A percentile compares a stretch with the other conserved stretches of the same genome.
phyloP scores from a whole-genome alignment of 2,329 filamentous ascomycete genomes.

The Colletotrichum sp. region DNA sequence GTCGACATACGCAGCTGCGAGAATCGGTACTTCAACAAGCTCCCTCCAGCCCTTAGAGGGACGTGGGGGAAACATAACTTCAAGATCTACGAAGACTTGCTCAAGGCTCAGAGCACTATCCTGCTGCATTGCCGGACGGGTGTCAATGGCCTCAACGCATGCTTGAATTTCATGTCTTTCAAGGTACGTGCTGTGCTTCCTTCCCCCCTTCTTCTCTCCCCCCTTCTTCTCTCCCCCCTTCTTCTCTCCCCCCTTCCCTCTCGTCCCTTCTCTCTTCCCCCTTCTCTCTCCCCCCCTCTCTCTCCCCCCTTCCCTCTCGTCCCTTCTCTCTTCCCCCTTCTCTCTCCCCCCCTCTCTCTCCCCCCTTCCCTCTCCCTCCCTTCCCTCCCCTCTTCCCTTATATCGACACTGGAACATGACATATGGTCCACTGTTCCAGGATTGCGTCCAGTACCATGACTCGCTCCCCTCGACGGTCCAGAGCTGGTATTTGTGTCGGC shows the following conservation, averaged over 20 bases:
- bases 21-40: neutral
- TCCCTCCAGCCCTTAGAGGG: neutral
- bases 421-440: conserved; percentile 56
- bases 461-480: conserved; percentile 57
- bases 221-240: too few species aligned
- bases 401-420: conserved; percentile 60
- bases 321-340: too few species aligned
- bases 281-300: too few species aligned
- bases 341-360: too few species aligned
- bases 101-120: neutral
- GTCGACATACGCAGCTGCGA: neutral
- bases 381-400: too few species aligned
- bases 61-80: neutral
- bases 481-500: conserved; percentile 64
- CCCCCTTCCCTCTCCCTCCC: too few species aligned
- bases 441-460: conserved; percentile 55
- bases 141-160: neutral
- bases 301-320: too few species aligned
- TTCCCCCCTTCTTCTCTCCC: neutral
- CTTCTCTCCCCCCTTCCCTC: too few species aligned
- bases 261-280: too few species aligned
- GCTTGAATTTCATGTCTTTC: neutral
- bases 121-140: neutral
- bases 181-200: neutral
- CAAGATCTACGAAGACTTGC: neutral